Evolutionary conservation across 2,329 filamentous ascomycete species (phyloP).

Genomic region (Fusarium tricinctum): DNA sequence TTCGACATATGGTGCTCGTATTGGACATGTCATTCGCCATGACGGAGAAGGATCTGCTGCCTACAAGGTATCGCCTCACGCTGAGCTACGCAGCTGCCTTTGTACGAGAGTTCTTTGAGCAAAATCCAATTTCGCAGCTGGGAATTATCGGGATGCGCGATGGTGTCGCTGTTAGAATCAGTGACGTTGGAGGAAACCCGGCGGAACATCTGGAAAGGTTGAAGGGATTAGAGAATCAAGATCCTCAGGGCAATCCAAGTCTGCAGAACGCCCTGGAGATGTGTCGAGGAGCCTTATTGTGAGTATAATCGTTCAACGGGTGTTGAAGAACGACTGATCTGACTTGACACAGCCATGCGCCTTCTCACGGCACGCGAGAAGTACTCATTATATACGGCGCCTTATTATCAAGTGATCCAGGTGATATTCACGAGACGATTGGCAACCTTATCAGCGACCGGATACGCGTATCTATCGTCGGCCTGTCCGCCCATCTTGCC

Average conservation of each 20-base stretch:
- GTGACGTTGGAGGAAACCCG: slow-evolving; percentile 92
- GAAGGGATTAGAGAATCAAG: slow-evolving; percentile 73
- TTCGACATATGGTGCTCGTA: slow-evolving; percentile 92
- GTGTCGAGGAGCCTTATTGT: slow-evolving; percentile 91
- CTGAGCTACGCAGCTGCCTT: slow-evolving; percentile 89
- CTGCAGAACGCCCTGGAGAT: slow-evolving; percentile 97
- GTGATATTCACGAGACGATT: slow-evolving; percentile 95
- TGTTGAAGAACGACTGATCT: neutral
- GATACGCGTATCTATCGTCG: slow-evolving; percentile 90
- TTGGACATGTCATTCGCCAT: slow-evolving; percentile 95
- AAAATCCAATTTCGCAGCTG: slow-evolving; percentile 97
- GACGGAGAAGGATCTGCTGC: slow-evolving; percentile 93
- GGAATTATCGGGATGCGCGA: slow-evolving; percentile 94
- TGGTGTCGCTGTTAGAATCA: slow-evolving; percentile 86
- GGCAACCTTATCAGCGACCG: slow-evolving; percentile 81
- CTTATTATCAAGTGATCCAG: slow-evolving; percentile 89
- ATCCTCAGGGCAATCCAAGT: slow-evolving; percentile 81
- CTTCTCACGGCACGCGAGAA: slow-evolving; percentile 92
- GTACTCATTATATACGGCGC: slow-evolving; percentile 93
- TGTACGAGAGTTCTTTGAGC: slow-evolving; percentile 95
- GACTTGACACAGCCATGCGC: slow-evolving; percentile 75
- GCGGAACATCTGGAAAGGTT: slow-evolving; percentile 87
- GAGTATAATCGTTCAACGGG: slow-evolving; percentile 30
- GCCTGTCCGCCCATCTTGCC: slow-evolving; percentile 89
- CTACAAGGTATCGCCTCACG: slow-evolving; percentile 85